These are phyloP conservation scores for Aspergillus unguis DNA, from an alignment of 2,329 filamentous ascomycete genomes.

Conservation along the genomic window DNA sequence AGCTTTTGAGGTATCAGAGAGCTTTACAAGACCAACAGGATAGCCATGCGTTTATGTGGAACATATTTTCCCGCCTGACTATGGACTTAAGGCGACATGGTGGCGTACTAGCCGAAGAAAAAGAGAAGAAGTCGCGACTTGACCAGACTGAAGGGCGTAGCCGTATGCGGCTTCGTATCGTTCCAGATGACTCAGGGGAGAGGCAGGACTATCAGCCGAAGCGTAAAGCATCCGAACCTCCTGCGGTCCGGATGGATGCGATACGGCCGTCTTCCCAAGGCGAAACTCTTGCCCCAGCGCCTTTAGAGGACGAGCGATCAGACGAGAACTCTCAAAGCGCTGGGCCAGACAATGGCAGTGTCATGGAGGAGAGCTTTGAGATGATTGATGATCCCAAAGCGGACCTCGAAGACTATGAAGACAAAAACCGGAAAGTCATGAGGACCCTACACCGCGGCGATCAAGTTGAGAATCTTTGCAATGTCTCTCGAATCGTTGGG, in stretches of 20 bases:
- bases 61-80: slow-evolving; percentile 74
- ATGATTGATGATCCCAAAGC: slow-evolving; percentile 91
- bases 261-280: slow-evolving; percentile 40
- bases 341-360: slow-evolving; percentile 36
- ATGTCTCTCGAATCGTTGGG: slow-evolving; percentile 89
- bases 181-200: slow-evolving; percentile 69
- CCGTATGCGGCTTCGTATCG: slow-evolving; percentile 83
- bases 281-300: slow-evolving; percentile 39
- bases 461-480: slow-evolving; percentile 88
- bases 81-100: slow-evolving; percentile 74
- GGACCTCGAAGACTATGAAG: slow-evolving; percentile 81
- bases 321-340: slow-evolving; percentile 30
- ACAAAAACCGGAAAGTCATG: slow-evolving; percentile 98
- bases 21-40: slow-evolving; percentile 91
- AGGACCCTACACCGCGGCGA: slow-evolving; percentile 86
- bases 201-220: slow-evolving; percentile 82
- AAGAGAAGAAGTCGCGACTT: slow-evolving; percentile 76
- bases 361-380: slow-evolving; percentile 87
- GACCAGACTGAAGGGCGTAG: slow-evolving; percentile 95
- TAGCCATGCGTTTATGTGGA: slow-evolving; percentile 72
- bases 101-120: slow-evolving; percentile 69
- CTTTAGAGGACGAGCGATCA: slow-evolving; percentile 30
- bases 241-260: slow-evolving; percentile 47
- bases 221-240: slow-evolving; percentile 60
- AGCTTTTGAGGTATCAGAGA: slow-evolving; percentile 87